Evolutionary conservation across 768 basidiomycete genomes (phyloP).

Genomic region (Phanerochaete carnosa): DNA sequence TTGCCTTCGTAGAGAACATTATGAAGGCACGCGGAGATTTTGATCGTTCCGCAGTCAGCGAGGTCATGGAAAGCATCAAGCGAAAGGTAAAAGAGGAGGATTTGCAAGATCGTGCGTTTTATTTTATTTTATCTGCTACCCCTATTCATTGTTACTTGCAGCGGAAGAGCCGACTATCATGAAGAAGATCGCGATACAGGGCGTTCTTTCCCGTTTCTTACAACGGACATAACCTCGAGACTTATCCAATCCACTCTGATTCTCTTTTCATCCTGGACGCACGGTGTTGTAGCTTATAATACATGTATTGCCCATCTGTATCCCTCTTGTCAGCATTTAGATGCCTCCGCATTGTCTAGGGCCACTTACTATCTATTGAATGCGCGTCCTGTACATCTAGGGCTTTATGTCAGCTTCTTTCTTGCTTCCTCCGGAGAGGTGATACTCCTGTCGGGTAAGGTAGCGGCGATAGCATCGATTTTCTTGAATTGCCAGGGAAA

Average conservation of each 20-base stretch:
- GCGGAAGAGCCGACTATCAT: slow-evolving; percentile 85
- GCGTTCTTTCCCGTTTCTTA: slow-evolving; percentile 72
- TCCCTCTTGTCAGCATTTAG: slow-evolving; percentile 4
- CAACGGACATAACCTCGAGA: slow-evolving; percentile 14
- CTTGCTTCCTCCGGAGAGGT: slow-evolving; percentile 23
- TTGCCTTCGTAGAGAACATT: slow-evolving; percentile 86
- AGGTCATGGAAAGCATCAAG: slow-evolving; percentile 92
- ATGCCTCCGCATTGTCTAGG: slow-evolving; percentile 8
- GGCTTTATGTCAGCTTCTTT: slow-evolving; percentile 29
- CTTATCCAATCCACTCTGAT: neutral
- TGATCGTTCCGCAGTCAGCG: slow-evolving; percentile 81
- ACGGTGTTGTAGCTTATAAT: slow-evolving; percentile 5
- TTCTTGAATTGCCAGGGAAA: slow-evolving; percentile 98
- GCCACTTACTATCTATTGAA: neutral
- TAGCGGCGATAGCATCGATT: slow-evolving; percentile 84
- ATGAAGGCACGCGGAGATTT: slow-evolving; percentile 90
- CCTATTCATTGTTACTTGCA: slow-evolving; percentile 25
- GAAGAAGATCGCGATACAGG: slow-evolving; percentile 83
- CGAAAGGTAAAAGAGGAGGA: slow-evolving; percentile 91
- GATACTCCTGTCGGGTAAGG: slow-evolving; percentile 66
- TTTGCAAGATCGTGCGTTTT: slow-evolving; percentile 70
- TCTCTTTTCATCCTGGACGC: neutral
- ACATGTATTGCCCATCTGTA: slow-evolving; percentile 12
- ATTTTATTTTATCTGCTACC: slow-evolving; percentile 7
- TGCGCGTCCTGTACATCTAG: neutral